Conservation (phyloP, 2,329 filamentous ascomycete species). For the Paecilomyces niveus region DNA sequence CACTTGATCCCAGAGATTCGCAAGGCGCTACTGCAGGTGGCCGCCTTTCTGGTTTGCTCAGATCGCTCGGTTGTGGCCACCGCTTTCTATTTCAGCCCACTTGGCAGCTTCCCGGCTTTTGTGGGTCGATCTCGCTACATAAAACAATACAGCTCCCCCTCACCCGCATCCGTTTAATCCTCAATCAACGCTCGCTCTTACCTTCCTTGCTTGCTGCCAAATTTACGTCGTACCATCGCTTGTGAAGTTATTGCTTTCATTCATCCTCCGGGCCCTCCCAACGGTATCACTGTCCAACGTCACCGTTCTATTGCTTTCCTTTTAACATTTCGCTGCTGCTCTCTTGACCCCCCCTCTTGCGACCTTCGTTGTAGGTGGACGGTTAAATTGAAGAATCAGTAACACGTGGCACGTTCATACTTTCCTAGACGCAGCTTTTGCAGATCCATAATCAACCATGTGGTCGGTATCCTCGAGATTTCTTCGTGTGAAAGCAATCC, state of each 20-base stretch:
- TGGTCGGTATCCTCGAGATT: constrained; percentile 19
- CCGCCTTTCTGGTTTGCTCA: constrained; percentile 12
- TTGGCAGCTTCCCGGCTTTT: constrained; percentile 16
- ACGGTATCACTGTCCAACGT: no score
- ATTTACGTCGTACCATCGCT: neutral
- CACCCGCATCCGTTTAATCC: constrained; percentile 1
- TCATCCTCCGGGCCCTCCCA: neutral
- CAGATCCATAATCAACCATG: constrained; percentile 18
- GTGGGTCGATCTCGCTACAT: constrained; percentile 21
- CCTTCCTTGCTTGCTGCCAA: neutral
- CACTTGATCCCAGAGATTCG: neutral
- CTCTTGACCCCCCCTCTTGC: neutral
- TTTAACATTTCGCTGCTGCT: neutral
- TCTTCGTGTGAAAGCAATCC: neutral
- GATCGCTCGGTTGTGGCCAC: constrained; percentile 5
- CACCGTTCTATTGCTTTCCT: neutral
- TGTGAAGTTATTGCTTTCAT: neutral
- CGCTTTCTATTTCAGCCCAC: constrained; percentile 13
- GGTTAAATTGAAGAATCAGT: neutral
- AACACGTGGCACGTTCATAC: neutral
- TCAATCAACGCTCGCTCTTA: constrained; percentile 1
- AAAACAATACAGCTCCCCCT: constrained; percentile 14
- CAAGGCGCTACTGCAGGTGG: constrained; percentile 3
- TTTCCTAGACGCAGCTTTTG: constrained; percentile 2
- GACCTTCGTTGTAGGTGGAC: neutral